Base-by-base conservation (phyloP, 2,329 filamentous ascomycete species). In the Cladosporium sp. region DNA sequence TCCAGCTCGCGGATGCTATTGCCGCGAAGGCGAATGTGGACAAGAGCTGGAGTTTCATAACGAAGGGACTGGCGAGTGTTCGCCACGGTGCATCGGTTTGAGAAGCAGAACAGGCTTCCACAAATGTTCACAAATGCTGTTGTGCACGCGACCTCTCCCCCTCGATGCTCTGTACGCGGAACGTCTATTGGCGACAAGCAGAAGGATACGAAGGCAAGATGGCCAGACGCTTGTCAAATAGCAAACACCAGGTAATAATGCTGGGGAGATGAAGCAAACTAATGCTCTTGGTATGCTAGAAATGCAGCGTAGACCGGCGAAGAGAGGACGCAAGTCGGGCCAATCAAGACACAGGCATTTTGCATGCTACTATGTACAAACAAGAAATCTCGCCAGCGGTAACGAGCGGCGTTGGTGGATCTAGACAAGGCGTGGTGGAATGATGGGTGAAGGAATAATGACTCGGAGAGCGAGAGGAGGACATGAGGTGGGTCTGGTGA, bases 1-100 rank as follows among this genome's bases (percentile, higher is more conserved):
- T 41, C 45, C 45, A 48, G 37, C 45, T 48, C 29, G 37, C 45
- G 4, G 37, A 40, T 7, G 45, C 36, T 11, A 48, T 36, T n/a
- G 37, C 37, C 37, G 30, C 45, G 11, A 32, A 41, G 37, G 37
- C 18, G n/a, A 34, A 7, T 27, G 11, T 15, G 30, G 45, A 39
- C 4, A 48, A 15, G 29, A 24, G 27, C 8, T 30, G 34, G 17
- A 24, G 15, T 20, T 30, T 29, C 44, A 47, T 47, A 15, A 15
- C 15, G 15, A 36, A 19, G 13, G 17, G 36, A 17, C 9, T 27
- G 22, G 22, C 22, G 22, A 36, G 32, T 36, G 5, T 36, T 36
- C 20, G 38, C 38, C 38, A 22, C 5, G 22, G 5, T 4, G 22
- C 22, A 27, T 5, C 4, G 4, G 22, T 5, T 5, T 5, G 22